Percentiles rank a stretch among this genome's conserved stretches.
Conservation (phyloP, 345 rosid genomes). For the Corchorus capsularis region DNA sequence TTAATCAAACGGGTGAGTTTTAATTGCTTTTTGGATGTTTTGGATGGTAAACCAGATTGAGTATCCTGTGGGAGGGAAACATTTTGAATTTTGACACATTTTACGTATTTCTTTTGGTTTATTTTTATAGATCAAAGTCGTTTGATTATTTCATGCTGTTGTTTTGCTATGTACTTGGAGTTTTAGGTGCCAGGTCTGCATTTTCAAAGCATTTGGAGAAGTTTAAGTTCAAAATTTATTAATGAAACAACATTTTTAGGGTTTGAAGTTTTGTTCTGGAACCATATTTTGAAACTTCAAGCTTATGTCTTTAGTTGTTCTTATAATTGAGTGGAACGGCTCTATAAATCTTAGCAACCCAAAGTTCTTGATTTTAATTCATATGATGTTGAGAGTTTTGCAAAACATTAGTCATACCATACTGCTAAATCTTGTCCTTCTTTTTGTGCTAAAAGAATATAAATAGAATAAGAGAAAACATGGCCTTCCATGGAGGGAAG, state of each 20-base stretch:
- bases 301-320: no score
- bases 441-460: neutral
- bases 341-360: no score
- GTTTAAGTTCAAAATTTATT: no score
- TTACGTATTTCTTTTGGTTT: constrained; percentile 5
- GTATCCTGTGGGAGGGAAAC: no score
- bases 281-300: no score
- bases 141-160: neutral
- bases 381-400: no score
- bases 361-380: no score
- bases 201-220: neutral
- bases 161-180: neutral
- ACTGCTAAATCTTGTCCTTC: neutral
- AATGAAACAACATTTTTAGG: no score
- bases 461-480: constrained; percentile 20
- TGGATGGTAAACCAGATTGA: constrained; percentile 17
- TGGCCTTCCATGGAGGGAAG: constrained; percentile 64
- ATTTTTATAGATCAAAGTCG: constrained; percentile 28
- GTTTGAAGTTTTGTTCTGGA: neutral
- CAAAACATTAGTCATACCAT: no score
- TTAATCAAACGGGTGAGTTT: constrained; percentile 3
- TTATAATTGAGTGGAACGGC: no score
- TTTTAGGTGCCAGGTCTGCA: neutral
- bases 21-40: neutral
- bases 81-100: constrained; percentile 12